Evolutionary conservation across 345 rosid species (phyloP).

Genomic region (Excoecaria agallocha): DNA sequence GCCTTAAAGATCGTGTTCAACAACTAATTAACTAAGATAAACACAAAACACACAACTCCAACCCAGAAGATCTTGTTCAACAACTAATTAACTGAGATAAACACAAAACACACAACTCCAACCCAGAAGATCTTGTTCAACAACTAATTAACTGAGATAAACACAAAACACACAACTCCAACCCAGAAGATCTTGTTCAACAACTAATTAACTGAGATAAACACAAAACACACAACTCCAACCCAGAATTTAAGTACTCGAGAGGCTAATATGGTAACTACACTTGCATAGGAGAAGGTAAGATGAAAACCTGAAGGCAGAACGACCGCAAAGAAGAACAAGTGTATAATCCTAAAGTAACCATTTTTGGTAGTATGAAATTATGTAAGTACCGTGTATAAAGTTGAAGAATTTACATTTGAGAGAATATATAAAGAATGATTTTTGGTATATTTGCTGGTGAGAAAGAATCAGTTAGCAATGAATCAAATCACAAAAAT

Average conservation of each 20-base stretch:
- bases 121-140: conserved; percentile 11
- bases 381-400: conserved; percentile 14
- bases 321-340: conserved; percentile 22
- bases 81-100: conserved; percentile 14
- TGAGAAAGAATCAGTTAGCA: conserved; percentile 39
- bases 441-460: conserved; percentile 19
- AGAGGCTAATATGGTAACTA: conserved; percentile 52
- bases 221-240: conserved; percentile 24
- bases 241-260: conserved; percentile 36
- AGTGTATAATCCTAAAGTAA: conserved; percentile 11
- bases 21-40: conserved; percentile 15
- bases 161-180: conserved; percentile 25
- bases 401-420: conserved; percentile 39
- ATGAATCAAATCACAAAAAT: conserved; percentile 32
- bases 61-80: conserved; percentile 16
- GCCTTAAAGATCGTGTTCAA: conserved; percentile 4
- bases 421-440: conserved; percentile 35
- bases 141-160: conserved; percentile 14
- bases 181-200: conserved; percentile 11
- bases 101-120: conserved; percentile 25
- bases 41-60: conserved; percentile 24
- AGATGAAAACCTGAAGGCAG: conserved; percentile 28
- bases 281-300: conserved; percentile 22
- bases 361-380: conserved; percentile 22
- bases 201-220: conserved; percentile 14